Evolutionary conservation across 1,284 basidiomycete genomes (phyloP).

Genomic region (Gastroboletus turbinatus): DNA sequence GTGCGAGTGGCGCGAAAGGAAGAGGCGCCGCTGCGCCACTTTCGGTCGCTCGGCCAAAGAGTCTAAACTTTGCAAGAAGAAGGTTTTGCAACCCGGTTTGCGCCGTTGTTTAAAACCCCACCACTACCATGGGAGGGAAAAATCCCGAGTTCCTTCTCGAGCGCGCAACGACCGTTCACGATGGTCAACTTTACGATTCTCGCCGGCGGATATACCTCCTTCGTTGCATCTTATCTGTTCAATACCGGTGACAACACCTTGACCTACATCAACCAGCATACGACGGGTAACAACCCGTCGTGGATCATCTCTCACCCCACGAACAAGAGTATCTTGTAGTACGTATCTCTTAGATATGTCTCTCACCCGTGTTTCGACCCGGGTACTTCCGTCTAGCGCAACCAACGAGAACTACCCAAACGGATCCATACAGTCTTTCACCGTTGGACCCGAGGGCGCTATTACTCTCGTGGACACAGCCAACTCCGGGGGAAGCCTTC

Average conservation of each 20-base stretch:
- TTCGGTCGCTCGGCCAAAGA: too few species aligned
- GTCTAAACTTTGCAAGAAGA: too few species aligned
- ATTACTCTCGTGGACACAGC: slow-evolving; percentile 48
- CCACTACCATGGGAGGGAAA: not conserved
- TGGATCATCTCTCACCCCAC: slow-evolving; percentile 47
- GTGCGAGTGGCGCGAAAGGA: too few species aligned
- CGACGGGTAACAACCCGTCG: slow-evolving; percentile 36
- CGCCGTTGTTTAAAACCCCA: too few species aligned
- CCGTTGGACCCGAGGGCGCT: slow-evolving; percentile 43
- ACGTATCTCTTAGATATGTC: slow-evolving; percentile 15
- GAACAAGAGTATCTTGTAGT: slow-evolving; percentile 57
- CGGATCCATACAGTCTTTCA: slow-evolving; percentile 59
- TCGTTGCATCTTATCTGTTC: not conserved
- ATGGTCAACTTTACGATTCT: not conserved
- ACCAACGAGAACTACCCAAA: slow-evolving; percentile 50
- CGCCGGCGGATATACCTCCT: not conserved
- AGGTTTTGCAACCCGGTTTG: too few species aligned
- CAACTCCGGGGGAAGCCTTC: slow-evolving; percentile 49
- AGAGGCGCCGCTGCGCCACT: too few species aligned
- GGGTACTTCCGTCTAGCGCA: slow-evolving; percentile 39
- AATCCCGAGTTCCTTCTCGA: not conserved
- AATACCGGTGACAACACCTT: not conserved
- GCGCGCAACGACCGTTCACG: not conserved
- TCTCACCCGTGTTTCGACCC: not conserved
- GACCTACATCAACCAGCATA: not conserved